Evolutionary conservation across 2,329 filamentous ascomycete genomes (phyloP).

Genomic region (Xylariaceae sp.): DNA sequence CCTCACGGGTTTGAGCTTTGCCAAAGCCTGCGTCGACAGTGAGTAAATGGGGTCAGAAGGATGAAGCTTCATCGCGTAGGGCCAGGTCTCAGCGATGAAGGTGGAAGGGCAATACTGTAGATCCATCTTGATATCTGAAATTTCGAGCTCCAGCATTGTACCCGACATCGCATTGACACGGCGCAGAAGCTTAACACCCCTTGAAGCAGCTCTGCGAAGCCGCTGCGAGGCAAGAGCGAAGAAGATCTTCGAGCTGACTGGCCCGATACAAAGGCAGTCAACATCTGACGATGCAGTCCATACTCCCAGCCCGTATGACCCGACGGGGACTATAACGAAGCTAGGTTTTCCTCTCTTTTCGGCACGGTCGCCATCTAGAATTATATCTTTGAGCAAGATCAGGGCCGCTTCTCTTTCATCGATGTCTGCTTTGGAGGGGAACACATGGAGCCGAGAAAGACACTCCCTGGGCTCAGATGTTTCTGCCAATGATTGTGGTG

Average conservation of each 20-base stretch:
- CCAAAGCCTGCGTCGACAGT: constrained; percentile 50
- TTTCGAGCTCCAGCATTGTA: constrained; percentile 60
- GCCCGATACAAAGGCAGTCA: constrained; percentile 62
- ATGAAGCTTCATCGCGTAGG: constrained; percentile 41
- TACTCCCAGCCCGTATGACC: constrained; percentile 60
- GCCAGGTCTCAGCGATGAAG: constrained; percentile 50
- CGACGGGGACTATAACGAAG: constrained; percentile 57
- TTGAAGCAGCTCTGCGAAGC: constrained; percentile 40
- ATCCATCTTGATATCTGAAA: constrained; percentile 56
- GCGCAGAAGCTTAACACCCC: constrained; percentile 47
- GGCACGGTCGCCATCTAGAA: constrained; percentile 30
- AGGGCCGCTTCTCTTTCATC: constrained; percentile 39
- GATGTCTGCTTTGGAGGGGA: constrained; percentile 45
- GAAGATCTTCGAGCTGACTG: constrained; percentile 57
- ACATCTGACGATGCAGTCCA: constrained; percentile 60
- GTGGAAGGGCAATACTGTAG: constrained; percentile 63
- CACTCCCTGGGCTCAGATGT: constrained; percentile 32
- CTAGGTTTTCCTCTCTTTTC: constrained; percentile 25
- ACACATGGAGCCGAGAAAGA: constrained; percentile 33
- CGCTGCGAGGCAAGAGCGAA: constrained; percentile 55
- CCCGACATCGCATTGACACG: constrained; percentile 55
- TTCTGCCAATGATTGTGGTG: constrained; percentile 26
- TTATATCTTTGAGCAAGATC: constrained; percentile 36
- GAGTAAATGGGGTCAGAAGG: constrained; percentile 50
- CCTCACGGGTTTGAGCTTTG: constrained; percentile 60